Base-by-base conservation (phyloP, 768 basidiomycete species). In the Sporobolomyces pararoseus region DNA sequence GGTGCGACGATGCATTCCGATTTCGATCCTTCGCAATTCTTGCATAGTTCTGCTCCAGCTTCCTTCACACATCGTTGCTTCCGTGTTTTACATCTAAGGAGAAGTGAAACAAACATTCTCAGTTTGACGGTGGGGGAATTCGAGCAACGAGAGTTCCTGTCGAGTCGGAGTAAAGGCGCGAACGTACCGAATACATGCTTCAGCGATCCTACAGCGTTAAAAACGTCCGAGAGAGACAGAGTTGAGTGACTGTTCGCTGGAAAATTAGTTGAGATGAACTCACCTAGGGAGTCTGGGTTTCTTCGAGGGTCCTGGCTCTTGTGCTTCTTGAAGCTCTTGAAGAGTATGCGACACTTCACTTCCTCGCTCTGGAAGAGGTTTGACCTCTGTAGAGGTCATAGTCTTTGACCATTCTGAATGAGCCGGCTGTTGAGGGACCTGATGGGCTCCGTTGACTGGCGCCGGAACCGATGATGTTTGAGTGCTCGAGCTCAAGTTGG, bases 1-100 rank as follows among this genome's bases (percentile, higher is more conserved):
- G 68, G 64, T 4, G 59, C 59, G 10, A 65, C 49, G 31, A 70
- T 32, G 23, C 69, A 70, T 23, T 70, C 69, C 7, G 59, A 32
- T 5, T 69, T 63, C 14, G 32, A 63, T 1, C 42, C 58, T 23
- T 39, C 21, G 52, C 69, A 70, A 51, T 65, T 65, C 31, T 39
- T 55, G 37, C 69, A 70, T 0, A 29, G 4, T 4, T 39, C 69
- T 3, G 50, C 42, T 7, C 52, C 58, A 14, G 58, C 7, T 5
- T 53, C 52, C 3, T 53, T 52, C 0, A 65, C 44, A 19, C 70
- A 71, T 14, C 70, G 70, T n/a, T 66, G 65, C 55, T 71, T 71
- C 14, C 70, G 35, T 2, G 46, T 19, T 35, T 66, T 66, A 46
- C 70, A 71, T n/a, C 69, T 65, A 52, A 39, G 23, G 42, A n/a